Evolutionary conservation across 768 basidiomycete species (phyloP).

Genomic region (Xerocomus potaroensis): DNA sequence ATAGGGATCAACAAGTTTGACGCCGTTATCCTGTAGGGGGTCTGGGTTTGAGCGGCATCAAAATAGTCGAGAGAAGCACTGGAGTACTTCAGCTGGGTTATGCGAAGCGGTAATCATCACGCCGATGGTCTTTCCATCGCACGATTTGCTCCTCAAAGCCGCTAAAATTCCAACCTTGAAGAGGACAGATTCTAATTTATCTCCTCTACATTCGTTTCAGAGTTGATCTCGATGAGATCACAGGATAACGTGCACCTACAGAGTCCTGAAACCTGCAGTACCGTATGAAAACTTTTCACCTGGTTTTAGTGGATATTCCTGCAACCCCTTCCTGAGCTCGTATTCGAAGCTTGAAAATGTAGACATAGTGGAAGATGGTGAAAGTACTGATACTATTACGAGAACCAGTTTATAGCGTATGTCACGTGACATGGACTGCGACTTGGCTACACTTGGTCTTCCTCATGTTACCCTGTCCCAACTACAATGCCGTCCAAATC

Average conservation of each 20-base stretch:
- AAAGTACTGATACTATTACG: too few species aligned
- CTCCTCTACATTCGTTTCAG: slow-evolving; percentile 44
- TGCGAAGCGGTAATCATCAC: slow-evolving; percentile 99
- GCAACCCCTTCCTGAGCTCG: slow-evolving; percentile 45
- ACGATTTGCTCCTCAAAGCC: slow-evolving; percentile 81
- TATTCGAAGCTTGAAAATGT: slow-evolving; percentile 34
- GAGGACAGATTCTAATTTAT: slow-evolving; percentile 80
- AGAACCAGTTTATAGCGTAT: too few species aligned
- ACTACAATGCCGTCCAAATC: slow-evolving; percentile 69
- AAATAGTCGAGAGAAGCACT: background rate
- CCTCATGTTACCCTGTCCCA: background rate
- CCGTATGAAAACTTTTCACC: slow-evolving; percentile 79
- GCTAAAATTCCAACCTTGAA: slow-evolving; percentile 92
- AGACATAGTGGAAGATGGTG: slow-evolving; percentile 27
- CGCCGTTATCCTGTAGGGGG: slow-evolving; percentile 83
- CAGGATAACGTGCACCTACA: slow-evolving; percentile 47
- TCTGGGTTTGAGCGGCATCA: background rate
- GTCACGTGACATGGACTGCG: slow-evolving; percentile 16
- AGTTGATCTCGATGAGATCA: slow-evolving; percentile 6
- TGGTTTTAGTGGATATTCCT: slow-evolving; percentile 69
- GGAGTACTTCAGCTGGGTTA: slow-evolving; percentile 89
- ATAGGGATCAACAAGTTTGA: slow-evolving; percentile 94
- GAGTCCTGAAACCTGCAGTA: slow-evolving; percentile 89
- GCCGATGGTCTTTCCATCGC: slow-evolving; percentile 90
- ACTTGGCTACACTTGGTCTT: background rate